phyloP scores from a whole-genome alignment of 1,139 yeast species.

The Scheffersomyces illinoinensis region DNA sequence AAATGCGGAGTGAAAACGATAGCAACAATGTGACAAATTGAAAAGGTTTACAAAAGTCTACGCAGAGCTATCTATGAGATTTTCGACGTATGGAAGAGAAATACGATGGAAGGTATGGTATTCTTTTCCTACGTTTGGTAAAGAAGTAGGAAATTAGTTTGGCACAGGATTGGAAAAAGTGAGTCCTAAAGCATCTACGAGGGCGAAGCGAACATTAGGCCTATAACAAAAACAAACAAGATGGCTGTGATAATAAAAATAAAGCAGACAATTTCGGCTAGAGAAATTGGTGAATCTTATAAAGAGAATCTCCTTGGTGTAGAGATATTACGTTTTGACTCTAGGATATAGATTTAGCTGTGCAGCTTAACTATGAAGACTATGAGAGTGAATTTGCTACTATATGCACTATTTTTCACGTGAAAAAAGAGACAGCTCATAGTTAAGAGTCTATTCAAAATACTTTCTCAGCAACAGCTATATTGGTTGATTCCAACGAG shows the following conservation, averaged over 20 bases:
- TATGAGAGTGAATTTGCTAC: background rate
- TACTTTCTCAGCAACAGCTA: background rate
- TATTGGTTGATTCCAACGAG: background rate
- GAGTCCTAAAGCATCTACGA: background rate
- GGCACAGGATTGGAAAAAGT: background rate
- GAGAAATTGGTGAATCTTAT: background rate
- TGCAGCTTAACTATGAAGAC: background rate
- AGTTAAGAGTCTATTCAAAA: background rate
- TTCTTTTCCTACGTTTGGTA: background rate
- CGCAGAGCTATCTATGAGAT: background rate
- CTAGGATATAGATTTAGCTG: background rate
- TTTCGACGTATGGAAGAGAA: background rate
- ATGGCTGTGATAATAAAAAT: too few relatives aligned
- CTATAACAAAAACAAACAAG: background rate
- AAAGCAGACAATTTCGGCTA: background rate
- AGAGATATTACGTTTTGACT: background rate
- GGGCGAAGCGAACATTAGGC: background rate
- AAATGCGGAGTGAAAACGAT: background rate
- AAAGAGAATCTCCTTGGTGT: too few relatives aligned
- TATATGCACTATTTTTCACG: slow-evolving; percentile 1
- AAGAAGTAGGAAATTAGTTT: background rate
- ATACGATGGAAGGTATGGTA: background rate
- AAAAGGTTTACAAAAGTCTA: background rate
- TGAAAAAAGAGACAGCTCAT: background rate
- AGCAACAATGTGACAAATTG: background rate